Evolutionary conservation across 202 grass and related monocot genomes (phyloP).

Genomic region (Setaria italica): DNA sequence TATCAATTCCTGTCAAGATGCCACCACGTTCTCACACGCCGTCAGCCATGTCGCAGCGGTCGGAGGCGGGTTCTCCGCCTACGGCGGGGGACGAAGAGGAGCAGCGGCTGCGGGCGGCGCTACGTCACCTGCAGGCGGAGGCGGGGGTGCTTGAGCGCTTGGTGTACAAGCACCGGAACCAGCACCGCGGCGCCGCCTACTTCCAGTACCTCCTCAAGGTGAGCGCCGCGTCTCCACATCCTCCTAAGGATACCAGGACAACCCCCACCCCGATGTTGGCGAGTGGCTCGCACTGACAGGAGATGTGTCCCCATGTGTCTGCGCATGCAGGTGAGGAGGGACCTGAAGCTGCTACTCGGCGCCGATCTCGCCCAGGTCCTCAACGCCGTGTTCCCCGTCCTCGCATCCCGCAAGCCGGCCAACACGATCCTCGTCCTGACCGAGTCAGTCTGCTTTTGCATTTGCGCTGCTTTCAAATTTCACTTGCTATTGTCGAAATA

Average conservation of each 20-base stretch:
- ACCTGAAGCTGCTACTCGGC: constrained; percentile 66
- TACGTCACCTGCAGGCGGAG: constrained; percentile 68
- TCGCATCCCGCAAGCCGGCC: constrained; percentile 65
- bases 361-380: constrained; percentile 57
- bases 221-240: neutral
- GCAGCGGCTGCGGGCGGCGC: constrained; percentile 52
- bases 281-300: neutral
- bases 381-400: constrained; percentile 71
- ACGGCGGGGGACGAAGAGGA: constrained; percentile 37
- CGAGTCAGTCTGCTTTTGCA: constrained; percentile 44
- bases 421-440: constrained; percentile 52
- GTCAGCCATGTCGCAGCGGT: constrained; percentile 22
- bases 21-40: neutral
- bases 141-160: constrained; percentile 79
- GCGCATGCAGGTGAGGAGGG: constrained; percentile 70
- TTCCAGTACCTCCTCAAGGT: constrained; percentile 95
- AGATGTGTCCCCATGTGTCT: neutral
- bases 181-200: constrained; percentile 72
- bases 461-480: neutral
- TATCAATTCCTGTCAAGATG: constrained; percentile 4
- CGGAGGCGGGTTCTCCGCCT: constrained; percentile 4
- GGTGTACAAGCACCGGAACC: constrained; percentile 88
- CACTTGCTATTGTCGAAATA: constrained; percentile 15
- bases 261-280: too few species aligned
- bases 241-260: neutral